Conservation (phyloP, 768 basidiomycete species). For the Fistulinella prunicolor region DNA sequence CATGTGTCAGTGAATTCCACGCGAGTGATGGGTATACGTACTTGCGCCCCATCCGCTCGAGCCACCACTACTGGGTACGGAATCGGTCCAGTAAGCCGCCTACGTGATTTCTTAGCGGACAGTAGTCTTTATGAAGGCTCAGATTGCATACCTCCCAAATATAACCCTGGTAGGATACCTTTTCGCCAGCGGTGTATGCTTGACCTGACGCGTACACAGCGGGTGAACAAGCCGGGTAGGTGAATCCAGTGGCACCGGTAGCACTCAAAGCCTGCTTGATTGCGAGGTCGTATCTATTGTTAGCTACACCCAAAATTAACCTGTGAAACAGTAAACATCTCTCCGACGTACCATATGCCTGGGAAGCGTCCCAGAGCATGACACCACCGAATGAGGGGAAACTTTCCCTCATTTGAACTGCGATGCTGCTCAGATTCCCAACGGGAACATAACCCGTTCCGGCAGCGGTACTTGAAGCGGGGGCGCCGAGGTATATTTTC, state of each 20-base stretch:
- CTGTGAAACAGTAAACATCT: background rate
- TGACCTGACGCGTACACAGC: constrained; percentile 49
- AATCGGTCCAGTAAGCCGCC: constrained; percentile 60
- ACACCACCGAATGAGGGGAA: constrained; percentile 44
- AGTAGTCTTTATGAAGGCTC: background rate
- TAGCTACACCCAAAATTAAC: constrained; percentile 36
- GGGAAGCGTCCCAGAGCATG: constrained; percentile 46
- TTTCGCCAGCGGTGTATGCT: constrained; percentile 48
- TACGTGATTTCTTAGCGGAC: constrained; percentile 20
- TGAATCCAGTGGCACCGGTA: constrained; percentile 68
- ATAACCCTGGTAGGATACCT: constrained; percentile 58
- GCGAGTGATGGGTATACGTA: constrained; percentile 30
- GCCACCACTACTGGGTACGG: constrained; percentile 44
- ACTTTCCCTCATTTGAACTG: constrained; percentile 33
- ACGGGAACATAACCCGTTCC: constrained; percentile 39
- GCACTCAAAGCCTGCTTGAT: constrained; percentile 58
- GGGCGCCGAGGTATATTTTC: constrained; percentile 45
- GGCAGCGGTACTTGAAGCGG: constrained; percentile 40
- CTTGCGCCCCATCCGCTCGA: constrained; percentile 66
- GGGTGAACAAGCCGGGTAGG: constrained; percentile 58
- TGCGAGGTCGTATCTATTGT: constrained; percentile 55
- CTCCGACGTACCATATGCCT: constrained; percentile 32
- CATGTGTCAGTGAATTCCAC: background rate
- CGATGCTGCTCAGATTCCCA: constrained; percentile 32
- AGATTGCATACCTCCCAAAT: constrained; percentile 53